Percentiles rank a stretch among this genome's conserved stretches.
phyloP scores from a whole-genome alignment of 345 rosid species.

The Salix koriyanagi region DNA sequence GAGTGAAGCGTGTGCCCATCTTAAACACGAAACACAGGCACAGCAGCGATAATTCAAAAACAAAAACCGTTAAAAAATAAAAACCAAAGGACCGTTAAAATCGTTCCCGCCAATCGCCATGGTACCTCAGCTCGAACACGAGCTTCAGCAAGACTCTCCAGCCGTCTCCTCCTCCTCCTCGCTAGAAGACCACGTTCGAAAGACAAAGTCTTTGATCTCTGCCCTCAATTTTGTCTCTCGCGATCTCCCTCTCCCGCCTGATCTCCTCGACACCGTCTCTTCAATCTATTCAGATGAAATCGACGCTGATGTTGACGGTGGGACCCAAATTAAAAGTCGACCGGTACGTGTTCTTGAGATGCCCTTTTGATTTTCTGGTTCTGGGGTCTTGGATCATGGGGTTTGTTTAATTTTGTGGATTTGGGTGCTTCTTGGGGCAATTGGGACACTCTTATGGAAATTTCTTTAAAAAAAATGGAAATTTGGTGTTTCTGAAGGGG shows the following conservation, averaged over 20 bases:
- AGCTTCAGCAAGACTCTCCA: constrained; percentile 22
- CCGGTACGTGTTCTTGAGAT: constrained; percentile 34
- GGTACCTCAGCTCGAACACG: constrained; percentile 66
- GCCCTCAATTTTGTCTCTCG: constrained; percentile 88
- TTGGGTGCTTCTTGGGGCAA: constrained; percentile 14
- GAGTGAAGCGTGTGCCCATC: not conserved
- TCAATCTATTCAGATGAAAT: constrained; percentile 46
- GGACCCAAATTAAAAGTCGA: constrained; percentile 17
- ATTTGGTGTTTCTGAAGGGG: not conserved
- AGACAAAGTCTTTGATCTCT: constrained; percentile 68
- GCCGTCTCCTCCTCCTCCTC: constrained; percentile 8
- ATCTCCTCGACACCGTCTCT: constrained; percentile 58
- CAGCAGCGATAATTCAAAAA: not conserved
- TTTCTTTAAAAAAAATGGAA: not conserved
- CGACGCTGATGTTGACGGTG: constrained; percentile 8
- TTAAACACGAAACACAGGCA: not conserved
- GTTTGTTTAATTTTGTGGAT: constrained; percentile 16
- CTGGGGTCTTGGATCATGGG: constrained; percentile 6
- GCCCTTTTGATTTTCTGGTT: constrained; percentile 19
- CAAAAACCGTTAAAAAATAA: constrained; percentile 23
- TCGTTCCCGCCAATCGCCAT: constrained; percentile 57
- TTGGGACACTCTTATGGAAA: not conserved
- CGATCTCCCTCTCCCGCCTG: constrained; percentile 80
- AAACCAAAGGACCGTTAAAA: constrained; percentile 12
- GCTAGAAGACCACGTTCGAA: constrained; percentile 33